These are phyloP conservation scores for Pleurotus sapidus DNA, from an alignment of 768 basidiomycete species.

Conservation along the genomic window DNA sequence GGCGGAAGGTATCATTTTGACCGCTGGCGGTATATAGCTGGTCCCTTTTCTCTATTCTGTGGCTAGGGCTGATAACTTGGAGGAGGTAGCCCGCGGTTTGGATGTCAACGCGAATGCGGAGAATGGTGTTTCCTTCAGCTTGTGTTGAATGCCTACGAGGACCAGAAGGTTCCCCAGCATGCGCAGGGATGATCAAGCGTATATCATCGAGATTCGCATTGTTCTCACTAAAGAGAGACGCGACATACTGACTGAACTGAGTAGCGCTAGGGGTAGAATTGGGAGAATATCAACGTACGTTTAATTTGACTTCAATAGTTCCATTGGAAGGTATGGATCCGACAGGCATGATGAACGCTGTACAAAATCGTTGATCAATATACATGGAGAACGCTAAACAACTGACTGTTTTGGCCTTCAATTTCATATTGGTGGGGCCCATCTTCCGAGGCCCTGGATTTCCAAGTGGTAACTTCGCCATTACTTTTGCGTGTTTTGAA, in stretches of 20 bases:
- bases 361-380: background rate
- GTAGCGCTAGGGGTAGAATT: background rate
- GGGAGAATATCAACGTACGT: constrained; percentile 27
- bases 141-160: constrained; percentile 26
- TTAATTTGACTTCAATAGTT: constrained; percentile 36
- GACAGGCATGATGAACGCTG: constrained; percentile 57
- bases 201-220: constrained; percentile 33
- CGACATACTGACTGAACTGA: constrained; percentile 38
- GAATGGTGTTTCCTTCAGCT: constrained; percentile 25
- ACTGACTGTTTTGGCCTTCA: too few species aligned
- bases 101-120: constrained; percentile 41
- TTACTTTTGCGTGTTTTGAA: constrained; percentile 47
- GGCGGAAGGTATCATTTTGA: constrained; percentile 18
- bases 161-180: constrained; percentile 39
- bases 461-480: constrained; percentile 37
- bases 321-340: constrained; percentile 45
- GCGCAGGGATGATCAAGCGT: constrained; percentile 50
- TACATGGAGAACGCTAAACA: too few species aligned
- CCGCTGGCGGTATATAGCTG: constrained; percentile 29
- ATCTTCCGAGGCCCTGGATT: background rate
- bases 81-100: constrained; percentile 46
- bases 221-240: constrained; percentile 50
- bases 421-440: too few species aligned
- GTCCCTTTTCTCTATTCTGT: constrained; percentile 29
- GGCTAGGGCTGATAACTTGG: constrained; percentile 40